These are phyloP conservation scores for Drechslerella coelobrocha DNA, from an alignment of 2,329 filamentous ascomycete species.

Conservation along the genomic window DNA sequence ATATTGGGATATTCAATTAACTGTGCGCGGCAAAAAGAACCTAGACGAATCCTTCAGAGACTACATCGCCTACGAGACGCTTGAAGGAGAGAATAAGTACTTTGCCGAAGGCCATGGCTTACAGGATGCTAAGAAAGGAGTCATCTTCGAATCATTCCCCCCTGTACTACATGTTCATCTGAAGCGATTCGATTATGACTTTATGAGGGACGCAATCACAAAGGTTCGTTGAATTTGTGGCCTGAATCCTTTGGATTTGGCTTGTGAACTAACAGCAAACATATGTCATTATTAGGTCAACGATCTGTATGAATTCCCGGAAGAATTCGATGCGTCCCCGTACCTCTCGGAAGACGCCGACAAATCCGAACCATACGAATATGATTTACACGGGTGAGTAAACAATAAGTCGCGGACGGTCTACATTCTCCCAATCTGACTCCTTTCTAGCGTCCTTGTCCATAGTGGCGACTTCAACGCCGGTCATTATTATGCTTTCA, in stretches of 20 bases:
- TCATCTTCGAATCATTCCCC: conserved; percentile 95
- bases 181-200: conserved; percentile 97
- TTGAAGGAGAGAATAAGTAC: conserved; percentile 98
- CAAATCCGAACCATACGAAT: conserved; percentile 84
- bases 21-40: conserved; percentile 91
- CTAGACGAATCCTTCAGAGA: conserved; percentile 93
- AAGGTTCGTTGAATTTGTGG: conserved; percentile 66
- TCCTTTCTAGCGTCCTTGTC: conserved; percentile 74
- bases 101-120: conserved; percentile 89
- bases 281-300: conserved; percentile 66
- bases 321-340: conserved; percentile 80
- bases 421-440: background rate
- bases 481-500: conserved; percentile 96
- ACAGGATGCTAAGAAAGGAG: conserved; percentile 96
- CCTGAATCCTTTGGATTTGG: background rate
- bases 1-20: conserved; percentile 98
- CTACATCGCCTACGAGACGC: conserved; percentile 94
- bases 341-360: conserved; percentile 88
- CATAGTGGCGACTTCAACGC: conserved; percentile 97
- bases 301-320: conserved; percentile 87
- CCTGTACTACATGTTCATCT: conserved; percentile 93
- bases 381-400: conserved; percentile 75
- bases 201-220: conserved; percentile 96
- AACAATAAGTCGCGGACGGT: background rate
- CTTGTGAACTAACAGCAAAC: background rate